Base-by-base conservation (phyloP, 2,329 filamentous ascomycete genomes). In the Alternaria infectoria region DNA sequence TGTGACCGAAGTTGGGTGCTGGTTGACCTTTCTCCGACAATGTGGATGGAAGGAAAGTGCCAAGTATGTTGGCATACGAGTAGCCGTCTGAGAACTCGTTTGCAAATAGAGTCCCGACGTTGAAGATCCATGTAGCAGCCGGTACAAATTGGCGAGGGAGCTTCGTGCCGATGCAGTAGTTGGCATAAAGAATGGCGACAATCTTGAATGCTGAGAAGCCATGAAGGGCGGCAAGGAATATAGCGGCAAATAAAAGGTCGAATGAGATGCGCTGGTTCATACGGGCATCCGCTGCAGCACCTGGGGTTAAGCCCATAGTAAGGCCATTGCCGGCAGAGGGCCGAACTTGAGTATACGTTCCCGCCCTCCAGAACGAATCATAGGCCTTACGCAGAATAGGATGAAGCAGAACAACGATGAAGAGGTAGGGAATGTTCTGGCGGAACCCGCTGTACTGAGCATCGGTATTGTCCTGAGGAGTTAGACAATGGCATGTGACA, bases 81-180 rank as follows among this genome's bases (percentile, higher is more conserved):
- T 97, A 99, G 4, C 96, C 96, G 51, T 86, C 82, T 55, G 85
- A 89, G 6, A 97, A 81, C 79, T 99, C 96, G 75, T 99, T 99
- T 57, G 93, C 89, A 75, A 99, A 98, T 36, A 99, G 83, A 5
- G 90, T 91, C 25, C 85, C 86, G 59, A 99, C 87, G 73, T 97
- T 97, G 84, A 97, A 98, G 4, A 88, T 79, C 96, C 96, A 99
- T 0, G 95, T 97, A 8, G 87, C 89, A 4, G 83, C 83, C 0
- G 94, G 93, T 1, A 97, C 83, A 69, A 90, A 90, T 26, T 85
- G 82, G 63, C 87, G 88, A 10, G 93, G 93, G 12, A 97, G 79
- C 44, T 81, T 82, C 6, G 88, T 97, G 12, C 89, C 92, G 44
- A 99, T 84, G 62, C 87, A 87, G 81, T 91, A 97, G 80, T 99